phyloP scores from a whole-genome alignment of 805 yeast genomes.

The Wickerhamiella bombiphila region DNA sequence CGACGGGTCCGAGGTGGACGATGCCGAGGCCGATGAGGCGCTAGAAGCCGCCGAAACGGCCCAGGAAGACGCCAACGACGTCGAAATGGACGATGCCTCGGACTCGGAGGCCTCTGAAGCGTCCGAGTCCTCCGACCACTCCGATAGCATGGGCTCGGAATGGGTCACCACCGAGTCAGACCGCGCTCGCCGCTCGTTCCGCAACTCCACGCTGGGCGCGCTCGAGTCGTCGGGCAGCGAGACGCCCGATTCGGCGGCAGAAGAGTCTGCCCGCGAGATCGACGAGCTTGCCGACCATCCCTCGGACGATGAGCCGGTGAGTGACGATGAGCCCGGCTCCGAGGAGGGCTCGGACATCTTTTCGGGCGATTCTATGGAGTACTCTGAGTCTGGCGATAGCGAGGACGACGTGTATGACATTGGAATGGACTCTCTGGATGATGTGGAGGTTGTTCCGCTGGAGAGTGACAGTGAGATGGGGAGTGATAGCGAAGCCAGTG shows the following conservation, averaged over 20 bases:
- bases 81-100: too few relatives aligned
- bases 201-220: background rate
- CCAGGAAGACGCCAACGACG: background rate
- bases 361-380: too few relatives aligned
- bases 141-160: background rate
- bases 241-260: background rate
- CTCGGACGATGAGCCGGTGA: conserved; percentile 1
- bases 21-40: background rate
- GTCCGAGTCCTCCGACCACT: background rate
- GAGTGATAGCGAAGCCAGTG: background rate
- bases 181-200: too few relatives aligned
- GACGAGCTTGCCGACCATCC: conserved; percentile 1
- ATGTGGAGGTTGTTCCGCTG: too few relatives aligned
- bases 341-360: too few relatives aligned
- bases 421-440: too few relatives aligned
- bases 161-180: background rate
- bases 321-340: too few relatives aligned
- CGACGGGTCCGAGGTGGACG: background rate
- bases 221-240: background rate
- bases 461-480: too few relatives aligned
- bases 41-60: background rate
- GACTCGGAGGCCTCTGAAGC: too few relatives aligned
- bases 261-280: conserved; percentile 1
- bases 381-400: too few relatives aligned
- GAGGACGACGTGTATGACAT: too few relatives aligned